Evolutionary conservation across 495 filamentous ascomycete genomes (phyloP).

Genomic region (Penicillium dipodomyicola): DNA sequence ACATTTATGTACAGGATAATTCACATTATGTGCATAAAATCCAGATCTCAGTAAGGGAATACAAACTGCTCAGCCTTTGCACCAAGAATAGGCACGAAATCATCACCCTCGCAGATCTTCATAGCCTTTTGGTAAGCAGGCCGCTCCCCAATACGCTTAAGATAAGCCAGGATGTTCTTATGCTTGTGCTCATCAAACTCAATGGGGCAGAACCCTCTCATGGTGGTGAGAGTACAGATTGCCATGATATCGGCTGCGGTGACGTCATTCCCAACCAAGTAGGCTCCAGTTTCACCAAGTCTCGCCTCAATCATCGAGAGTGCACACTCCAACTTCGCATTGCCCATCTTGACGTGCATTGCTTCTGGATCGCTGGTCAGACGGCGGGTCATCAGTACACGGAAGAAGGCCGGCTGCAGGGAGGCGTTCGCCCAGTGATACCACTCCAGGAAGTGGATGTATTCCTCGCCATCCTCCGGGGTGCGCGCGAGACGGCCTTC

Average conservation of each 20-base stretch:
- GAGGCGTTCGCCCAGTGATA: conserved; percentile 58
- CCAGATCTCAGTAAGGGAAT: conserved; percentile 1
- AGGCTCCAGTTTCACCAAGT: conserved; percentile 42
- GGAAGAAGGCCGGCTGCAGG: conserved; percentile 42
- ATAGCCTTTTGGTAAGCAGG: conserved; percentile 32
- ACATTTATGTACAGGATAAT: neutral
- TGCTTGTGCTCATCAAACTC: conserved; percentile 32
- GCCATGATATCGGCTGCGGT: conserved; percentile 62
- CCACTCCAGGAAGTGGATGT: conserved; percentile 60
- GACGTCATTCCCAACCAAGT: conserved; percentile 58
- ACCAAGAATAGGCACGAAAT: conserved; percentile 23
- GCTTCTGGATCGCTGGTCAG: conserved; percentile 14
- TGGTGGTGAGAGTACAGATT: conserved; percentile 52
- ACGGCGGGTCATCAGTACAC: conserved; percentile 21
- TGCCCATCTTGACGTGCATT: conserved; percentile 5
- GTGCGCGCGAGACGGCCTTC: conserved; percentile 41
- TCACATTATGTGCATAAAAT: neutral
- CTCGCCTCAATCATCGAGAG: conserved; percentile 44
- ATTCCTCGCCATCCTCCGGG: conserved; percentile 41
- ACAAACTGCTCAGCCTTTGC: conserved; percentile 16
- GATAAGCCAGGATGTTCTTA: conserved; percentile 26
- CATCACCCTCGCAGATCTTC: conserved; percentile 36
- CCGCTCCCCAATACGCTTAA: conserved; percentile 26
- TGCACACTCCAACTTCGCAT: conserved; percentile 17
- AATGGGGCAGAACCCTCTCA: conserved; percentile 48